These are phyloP conservation scores for Colletotrichum aenigma DNA, from an alignment of 2,329 filamentous ascomycete genomes.

Conservation along the genomic window DNA sequence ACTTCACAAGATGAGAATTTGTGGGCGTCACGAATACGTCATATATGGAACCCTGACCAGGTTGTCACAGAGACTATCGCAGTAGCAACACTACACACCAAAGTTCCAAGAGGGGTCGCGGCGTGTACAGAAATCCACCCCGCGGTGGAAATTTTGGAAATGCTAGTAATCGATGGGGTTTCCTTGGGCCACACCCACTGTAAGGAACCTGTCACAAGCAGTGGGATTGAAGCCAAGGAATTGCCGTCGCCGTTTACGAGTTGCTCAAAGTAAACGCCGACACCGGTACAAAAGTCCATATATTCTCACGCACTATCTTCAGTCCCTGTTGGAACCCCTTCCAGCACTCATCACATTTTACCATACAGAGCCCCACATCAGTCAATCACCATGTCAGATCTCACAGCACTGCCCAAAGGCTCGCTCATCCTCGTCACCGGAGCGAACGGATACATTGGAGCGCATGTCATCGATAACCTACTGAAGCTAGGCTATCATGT, in stretches of 20 bases:
- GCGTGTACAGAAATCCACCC: neutral
- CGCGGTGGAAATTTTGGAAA: neutral
- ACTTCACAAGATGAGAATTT: rapidly evolving
- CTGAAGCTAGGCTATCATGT: conserved; percentile 45
- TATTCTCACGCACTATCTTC: neutral
- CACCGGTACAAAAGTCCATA: neutral
- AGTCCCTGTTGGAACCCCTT: neutral
- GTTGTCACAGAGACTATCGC: neutral
- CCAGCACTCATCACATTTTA: neutral
- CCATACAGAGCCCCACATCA: neutral
- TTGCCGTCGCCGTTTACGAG: neutral
- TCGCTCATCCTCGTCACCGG: conserved; percentile 46
- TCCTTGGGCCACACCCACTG: neutral
- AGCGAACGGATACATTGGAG: conserved; percentile 44
- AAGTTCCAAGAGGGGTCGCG: neutral
- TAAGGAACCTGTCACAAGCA: neutral
- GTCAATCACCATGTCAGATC: neutral
- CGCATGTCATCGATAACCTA: conserved; percentile 41
- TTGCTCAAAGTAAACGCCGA: neutral
- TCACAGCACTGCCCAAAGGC: conserved; percentile 26
- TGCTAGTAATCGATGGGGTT: neutral
- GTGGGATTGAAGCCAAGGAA: neutral
- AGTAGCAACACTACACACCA: neutral
- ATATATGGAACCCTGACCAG: neutral
- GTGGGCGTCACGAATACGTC: neutral